Conservation (phyloP, 1,139 yeast genomes). For the Trichomonascaceae sp. region DNA sequence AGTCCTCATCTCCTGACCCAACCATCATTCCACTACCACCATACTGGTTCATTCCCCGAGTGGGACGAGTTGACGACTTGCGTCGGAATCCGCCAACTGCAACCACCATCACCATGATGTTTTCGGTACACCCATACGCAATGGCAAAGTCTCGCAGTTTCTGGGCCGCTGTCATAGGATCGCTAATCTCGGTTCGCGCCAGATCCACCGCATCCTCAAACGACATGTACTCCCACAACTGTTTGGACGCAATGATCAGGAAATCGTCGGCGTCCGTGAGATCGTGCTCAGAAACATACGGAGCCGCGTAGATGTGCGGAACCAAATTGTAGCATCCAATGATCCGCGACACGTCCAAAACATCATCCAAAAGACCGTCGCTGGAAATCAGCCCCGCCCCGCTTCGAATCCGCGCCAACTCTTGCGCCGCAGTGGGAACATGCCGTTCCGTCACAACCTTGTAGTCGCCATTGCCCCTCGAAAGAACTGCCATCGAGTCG, state of each 20-base stretch:
- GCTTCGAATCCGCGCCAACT: conserved; percentile 77
- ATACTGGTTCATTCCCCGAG: conserved; percentile 1
- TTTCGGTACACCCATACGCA: conserved; percentile 77
- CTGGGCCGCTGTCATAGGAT: conserved; percentile 88
- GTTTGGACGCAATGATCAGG: conserved; percentile 73
- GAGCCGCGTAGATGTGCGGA: conserved; percentile 86
- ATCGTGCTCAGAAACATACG: conserved; percentile 53
- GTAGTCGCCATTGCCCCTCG: conserved; percentile 73
- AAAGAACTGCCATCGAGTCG: conserved; percentile 71
- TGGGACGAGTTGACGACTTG: conserved; percentile 4
- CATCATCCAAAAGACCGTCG: conserved; percentile 77
- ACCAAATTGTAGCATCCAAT: conserved; percentile 79
- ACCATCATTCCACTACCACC: background rate
- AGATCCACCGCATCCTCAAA: conserved; percentile 85
- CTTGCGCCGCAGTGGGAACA: conserved; percentile 68
- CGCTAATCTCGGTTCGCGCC: conserved; percentile 66
- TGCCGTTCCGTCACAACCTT: conserved; percentile 62
- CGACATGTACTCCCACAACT: conserved; percentile 74
- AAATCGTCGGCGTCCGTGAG: conserved; percentile 66
- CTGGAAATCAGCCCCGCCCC: conserved; percentile 86
- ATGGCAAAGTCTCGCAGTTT: conserved; percentile 88
- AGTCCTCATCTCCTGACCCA: conserved; percentile 33
- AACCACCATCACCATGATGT: conserved; percentile 73
- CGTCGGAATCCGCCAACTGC: conserved; percentile 38
- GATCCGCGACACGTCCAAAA: conserved; percentile 73